These are phyloP conservation scores for Nemania sp. DNA, from an alignment of 2,329 filamentous ascomycete genomes.

Conservation along the genomic window DNA sequence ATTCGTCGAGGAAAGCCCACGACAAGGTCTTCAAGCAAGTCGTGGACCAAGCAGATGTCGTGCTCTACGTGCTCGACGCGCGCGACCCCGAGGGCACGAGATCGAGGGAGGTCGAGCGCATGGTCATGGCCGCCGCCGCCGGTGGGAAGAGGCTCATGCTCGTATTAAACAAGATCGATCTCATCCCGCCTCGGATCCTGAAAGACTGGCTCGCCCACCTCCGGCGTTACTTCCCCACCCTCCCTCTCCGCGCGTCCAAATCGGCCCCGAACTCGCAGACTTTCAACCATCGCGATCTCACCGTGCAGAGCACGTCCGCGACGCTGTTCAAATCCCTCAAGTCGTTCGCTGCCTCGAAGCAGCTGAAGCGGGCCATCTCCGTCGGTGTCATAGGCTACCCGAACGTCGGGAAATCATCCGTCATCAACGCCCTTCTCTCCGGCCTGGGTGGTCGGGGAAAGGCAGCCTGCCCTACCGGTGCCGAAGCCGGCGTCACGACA, in stretches of 20 bases:
- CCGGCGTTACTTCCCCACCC: constrained; percentile 86
- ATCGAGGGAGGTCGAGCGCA: constrained; percentile 87
- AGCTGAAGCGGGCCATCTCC: constrained; percentile 86
- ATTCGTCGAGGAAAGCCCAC: constrained; percentile 80
- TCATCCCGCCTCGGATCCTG: constrained; percentile 80
- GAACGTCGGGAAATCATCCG: constrained; percentile 94
- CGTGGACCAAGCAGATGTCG: constrained; percentile 83
- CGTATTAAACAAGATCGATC: constrained; percentile 93
- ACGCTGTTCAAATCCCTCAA: constrained; percentile 89
- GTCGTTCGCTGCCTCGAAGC: constrained; percentile 79
- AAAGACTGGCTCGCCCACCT: constrained; percentile 85
- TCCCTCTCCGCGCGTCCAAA: constrained; percentile 83
- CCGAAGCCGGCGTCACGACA: constrained; percentile 91
- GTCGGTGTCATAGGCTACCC: constrained; percentile 95
- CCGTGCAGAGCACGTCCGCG: constrained; percentile 81
- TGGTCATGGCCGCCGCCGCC: constrained; percentile 84
- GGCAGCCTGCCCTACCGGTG: constrained; percentile 80
- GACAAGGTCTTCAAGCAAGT: constrained; percentile 97
- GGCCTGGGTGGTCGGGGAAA: constrained; percentile 71
- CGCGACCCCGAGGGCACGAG: constrained; percentile 89
- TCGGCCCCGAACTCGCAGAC: constrained; percentile 84
- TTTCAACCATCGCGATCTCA: constrained; percentile 90
- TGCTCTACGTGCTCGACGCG: constrained; percentile 91
- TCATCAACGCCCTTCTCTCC: constrained; percentile 89
- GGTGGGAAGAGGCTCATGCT: constrained; percentile 88